phyloP scores from a whole-genome alignment of 805 yeast species.

The Wickerhamomyces bovis region DNA sequence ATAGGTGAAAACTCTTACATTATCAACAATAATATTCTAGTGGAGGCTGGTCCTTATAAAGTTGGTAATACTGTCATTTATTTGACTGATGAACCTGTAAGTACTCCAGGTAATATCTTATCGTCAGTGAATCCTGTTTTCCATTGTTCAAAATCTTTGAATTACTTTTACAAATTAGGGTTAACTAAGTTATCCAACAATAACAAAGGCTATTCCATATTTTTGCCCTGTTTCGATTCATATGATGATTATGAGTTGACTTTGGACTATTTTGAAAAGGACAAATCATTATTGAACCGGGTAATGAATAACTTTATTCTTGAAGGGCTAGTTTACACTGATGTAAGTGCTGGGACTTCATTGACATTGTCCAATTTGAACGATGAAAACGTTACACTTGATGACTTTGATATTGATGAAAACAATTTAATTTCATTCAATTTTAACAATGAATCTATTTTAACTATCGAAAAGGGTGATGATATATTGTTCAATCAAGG shows the following conservation, averaged over 20 bases:
- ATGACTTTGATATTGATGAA: constrained; percentile 5
- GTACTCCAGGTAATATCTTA: constrained; percentile 59
- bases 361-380: constrained; percentile 27
- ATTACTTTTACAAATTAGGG: constrained; percentile 46
- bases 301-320: constrained; percentile 56
- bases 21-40: constrained; percentile 52
- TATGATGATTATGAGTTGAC: constrained; percentile 64
- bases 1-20: constrained; percentile 26
- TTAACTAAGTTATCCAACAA: constrained; percentile 49
- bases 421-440: constrained; percentile 19
- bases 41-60: constrained; percentile 37
- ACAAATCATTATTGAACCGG: constrained; percentile 43
- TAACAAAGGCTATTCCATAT: constrained; percentile 60
- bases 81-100: constrained; percentile 51
- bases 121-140: constrained; percentile 58
- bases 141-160: constrained; percentile 60
- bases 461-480: constrained; percentile 30
- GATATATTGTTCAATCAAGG: constrained; percentile 82
- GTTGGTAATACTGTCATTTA: constrained; percentile 68
- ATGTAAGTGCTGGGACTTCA: constrained; percentile 33
- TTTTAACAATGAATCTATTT: constrained; percentile 15
- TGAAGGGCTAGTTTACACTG: constrained; percentile 62
- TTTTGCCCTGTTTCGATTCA: constrained; percentile 71
- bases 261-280: constrained; percentile 48
- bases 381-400: constrained; percentile 20